Evolutionary conservation across 345 rosid genomes (phyloP).

Genomic region (Tarenaya hassleriana): DNA sequence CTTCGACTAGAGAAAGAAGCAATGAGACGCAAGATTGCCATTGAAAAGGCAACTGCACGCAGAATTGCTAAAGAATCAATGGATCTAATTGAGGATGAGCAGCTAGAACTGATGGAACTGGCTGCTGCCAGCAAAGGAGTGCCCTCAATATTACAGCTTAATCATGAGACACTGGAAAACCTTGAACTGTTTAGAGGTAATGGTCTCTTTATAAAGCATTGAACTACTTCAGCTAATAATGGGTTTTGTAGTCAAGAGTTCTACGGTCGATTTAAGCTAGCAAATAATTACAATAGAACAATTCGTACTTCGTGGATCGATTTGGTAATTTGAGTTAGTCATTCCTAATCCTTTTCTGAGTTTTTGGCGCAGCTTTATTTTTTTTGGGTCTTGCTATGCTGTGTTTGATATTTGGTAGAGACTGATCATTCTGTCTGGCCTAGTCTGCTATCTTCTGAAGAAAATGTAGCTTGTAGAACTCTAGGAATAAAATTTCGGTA

Average conservation of each 20-base stretch:
- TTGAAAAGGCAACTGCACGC: slow-evolving; percentile 97
- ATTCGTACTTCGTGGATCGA: no score
- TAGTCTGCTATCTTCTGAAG: no score
- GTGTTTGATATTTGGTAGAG: no score
- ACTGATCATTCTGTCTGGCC: no score
- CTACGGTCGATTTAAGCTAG: slow-evolving; percentile 11
- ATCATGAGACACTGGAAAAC: slow-evolving; percentile 71
- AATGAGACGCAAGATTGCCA: slow-evolving; percentile 73
- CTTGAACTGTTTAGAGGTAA: slow-evolving; percentile 84
- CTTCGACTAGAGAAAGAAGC: slow-evolving; percentile 82
- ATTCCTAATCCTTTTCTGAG: no score
- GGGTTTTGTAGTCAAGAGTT: slow-evolving; percentile 10
- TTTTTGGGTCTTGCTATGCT: no score
- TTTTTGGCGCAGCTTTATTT: no score
- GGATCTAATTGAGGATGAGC: slow-evolving; percentile 99
- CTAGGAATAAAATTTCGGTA: no score
- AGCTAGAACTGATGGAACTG: slow-evolving; percentile 96
- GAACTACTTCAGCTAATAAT: slow-evolving; percentile 11
- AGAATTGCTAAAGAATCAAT: slow-evolving; percentile 92
- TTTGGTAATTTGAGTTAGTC: no score
- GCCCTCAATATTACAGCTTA: slow-evolving; percentile 66
- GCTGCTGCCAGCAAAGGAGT: slow-evolving; percentile 85
- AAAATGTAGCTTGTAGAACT: no score
- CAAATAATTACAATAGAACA: no score
- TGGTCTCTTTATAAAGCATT: slow-evolving; percentile 8